Conservation (phyloP, 2,329 filamentous ascomycete species). For the Xylariaceae sp. region DNA sequence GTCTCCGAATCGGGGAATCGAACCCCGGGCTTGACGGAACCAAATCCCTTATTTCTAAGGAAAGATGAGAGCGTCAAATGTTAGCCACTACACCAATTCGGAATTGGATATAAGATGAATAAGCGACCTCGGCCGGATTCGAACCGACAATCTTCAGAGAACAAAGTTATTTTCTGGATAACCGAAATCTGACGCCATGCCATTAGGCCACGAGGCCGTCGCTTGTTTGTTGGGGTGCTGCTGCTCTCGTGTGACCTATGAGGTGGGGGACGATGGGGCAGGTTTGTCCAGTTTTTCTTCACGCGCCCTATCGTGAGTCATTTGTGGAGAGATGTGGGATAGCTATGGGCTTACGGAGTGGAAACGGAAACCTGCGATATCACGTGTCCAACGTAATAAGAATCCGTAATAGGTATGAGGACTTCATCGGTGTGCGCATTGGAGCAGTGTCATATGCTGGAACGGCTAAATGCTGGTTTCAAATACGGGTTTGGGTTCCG, state of each 20-base stretch:
- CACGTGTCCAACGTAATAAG: no score
- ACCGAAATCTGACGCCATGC: conserved; percentile 21
- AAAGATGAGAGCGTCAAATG: conserved; percentile 34
- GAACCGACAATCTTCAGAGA: conserved; percentile 22
- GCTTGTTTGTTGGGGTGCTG: neutral
- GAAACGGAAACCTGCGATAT: no score
- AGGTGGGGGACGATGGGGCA: neutral
- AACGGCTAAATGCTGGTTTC: no score
- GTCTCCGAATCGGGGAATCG: conserved; percentile 29
- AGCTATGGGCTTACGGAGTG: no score
- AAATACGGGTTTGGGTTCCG: no score
- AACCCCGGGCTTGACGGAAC: conserved; percentile 26
- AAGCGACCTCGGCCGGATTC: conserved; percentile 21
- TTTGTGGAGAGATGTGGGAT: neutral
- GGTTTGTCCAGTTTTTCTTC: neutral
- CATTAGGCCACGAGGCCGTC: conserved; percentile 21
- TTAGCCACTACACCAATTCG: conserved; percentile 36
- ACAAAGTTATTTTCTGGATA: neutral
- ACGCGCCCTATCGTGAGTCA: neutral
- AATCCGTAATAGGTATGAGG: no score
- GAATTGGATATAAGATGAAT: conserved; percentile 9
- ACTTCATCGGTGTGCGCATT: no score
- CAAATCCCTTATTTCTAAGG: neutral
- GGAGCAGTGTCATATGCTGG: no score
- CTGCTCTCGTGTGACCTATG: neutral